Conservation (phyloP, 805 yeast genomes). For the Soucietia sequanensis region DNA sequence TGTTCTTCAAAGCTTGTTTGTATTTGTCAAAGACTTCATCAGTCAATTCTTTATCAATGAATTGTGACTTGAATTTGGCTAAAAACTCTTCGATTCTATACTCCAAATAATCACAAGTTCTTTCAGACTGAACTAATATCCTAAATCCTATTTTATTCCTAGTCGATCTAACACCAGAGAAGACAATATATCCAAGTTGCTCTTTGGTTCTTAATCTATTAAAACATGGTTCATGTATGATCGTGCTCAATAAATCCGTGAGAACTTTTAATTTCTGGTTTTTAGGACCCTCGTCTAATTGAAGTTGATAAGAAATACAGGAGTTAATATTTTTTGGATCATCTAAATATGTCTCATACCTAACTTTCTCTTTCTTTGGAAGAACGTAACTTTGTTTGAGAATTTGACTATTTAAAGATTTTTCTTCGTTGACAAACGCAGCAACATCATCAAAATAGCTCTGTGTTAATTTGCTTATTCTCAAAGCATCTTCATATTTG, state of each 20-base stretch:
- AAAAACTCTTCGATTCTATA: conserved; percentile 73
- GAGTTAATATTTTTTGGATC: conserved; percentile 79
- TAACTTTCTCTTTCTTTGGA: conserved; percentile 35
- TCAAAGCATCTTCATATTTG: conserved; percentile 50
- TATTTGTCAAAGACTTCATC: conserved; percentile 67
- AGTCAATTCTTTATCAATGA: conserved; percentile 44
- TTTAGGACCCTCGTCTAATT: conserved; percentile 47
- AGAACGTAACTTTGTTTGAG: conserved; percentile 37
- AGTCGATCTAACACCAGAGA: conserved; percentile 66
- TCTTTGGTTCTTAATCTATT: conserved; percentile 88
- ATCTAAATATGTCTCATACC: conserved; percentile 50
- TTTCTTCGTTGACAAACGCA: conserved; percentile 36
- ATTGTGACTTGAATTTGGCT: conserved; percentile 39
- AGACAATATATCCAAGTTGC: conserved; percentile 93
- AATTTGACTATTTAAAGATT: conserved; percentile 17
- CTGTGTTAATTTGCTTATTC: conserved; percentile 44
- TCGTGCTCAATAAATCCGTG: conserved; percentile 67
- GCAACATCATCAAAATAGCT: conserved; percentile 24
- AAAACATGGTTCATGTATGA: conserved; percentile 84
- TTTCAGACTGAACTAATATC: conserved; percentile 81
- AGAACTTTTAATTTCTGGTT: conserved; percentile 39
- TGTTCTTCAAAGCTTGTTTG: conserved; percentile 63
- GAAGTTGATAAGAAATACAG: conserved; percentile 75
- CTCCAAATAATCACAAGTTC: conserved; percentile 70
- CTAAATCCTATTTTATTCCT: conserved; percentile 74